These are phyloP conservation scores for Aspergillus bridgeri DNA, from an alignment of 495 filamentous ascomycete genomes.

Conservation along the genomic window DNA sequence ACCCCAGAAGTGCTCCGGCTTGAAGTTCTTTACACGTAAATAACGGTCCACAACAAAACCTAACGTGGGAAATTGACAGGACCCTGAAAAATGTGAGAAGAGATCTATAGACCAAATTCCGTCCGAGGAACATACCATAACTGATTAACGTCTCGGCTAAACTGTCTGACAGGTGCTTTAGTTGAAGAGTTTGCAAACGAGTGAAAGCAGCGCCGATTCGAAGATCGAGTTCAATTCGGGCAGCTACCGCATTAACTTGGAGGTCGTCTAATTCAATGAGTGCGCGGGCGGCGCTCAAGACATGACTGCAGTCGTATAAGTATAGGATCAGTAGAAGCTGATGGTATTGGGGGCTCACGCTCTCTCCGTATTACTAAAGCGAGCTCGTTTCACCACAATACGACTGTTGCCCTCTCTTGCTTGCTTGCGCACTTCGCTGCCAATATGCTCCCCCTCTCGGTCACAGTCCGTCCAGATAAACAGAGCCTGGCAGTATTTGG, in stretches of 20 bases:
- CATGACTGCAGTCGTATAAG: constrained; percentile 49
- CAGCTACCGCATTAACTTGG: constrained; percentile 84
- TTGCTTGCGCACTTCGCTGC: constrained; percentile 82
- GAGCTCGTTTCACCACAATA: constrained; percentile 79
- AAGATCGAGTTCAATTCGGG: constrained; percentile 88
- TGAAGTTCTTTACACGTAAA: constrained; percentile 86
- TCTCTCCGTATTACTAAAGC: constrained; percentile 93
- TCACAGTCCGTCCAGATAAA: constrained; percentile 99
- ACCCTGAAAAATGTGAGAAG: constrained; percentile 54
- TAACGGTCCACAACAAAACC: constrained; percentile 98
- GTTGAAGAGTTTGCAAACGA: constrained; percentile 73
- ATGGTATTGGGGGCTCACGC: constrained; percentile 50
- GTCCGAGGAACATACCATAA: constrained; percentile 60
- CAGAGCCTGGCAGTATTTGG: constrained; percentile 62
- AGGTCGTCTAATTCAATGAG: constrained; percentile 76
- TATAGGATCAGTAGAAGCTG: not conserved
- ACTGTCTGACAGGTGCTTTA: constrained; percentile 62
- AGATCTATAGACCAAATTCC: not conserved
- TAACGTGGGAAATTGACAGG: constrained; percentile 94
- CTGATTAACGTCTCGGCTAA: constrained; percentile 67
- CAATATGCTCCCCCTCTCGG: constrained; percentile 95
- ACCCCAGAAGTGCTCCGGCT: constrained; percentile 87
- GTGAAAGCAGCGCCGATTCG: constrained; percentile 91
- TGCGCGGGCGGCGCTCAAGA: constrained; percentile 75
- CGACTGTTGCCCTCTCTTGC: constrained; percentile 68